Conservation (phyloP, 345 rosid species). For the Hibiscus tridactylites region DNA sequence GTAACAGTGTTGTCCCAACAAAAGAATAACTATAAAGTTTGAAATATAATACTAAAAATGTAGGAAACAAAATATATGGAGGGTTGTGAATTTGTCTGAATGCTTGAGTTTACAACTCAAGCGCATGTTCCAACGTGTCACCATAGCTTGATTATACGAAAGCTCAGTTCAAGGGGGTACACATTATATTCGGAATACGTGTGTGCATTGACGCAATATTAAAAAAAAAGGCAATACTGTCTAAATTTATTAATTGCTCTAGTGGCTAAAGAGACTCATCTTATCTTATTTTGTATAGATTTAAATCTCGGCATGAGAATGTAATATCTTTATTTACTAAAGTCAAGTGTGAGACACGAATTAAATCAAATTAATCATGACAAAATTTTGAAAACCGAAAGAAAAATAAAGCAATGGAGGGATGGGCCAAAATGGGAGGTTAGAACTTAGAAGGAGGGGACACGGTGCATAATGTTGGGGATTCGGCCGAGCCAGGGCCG, state of each 20-base stretch:
- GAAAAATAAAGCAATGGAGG: neutral
- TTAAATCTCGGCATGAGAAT: too few species aligned
- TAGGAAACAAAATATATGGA: neutral
- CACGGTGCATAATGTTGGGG: conserved; percentile 40
- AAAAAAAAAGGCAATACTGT: too few species aligned
- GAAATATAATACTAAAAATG: neutral
- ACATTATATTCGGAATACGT: neutral
- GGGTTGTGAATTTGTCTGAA: conserved; percentile 16
- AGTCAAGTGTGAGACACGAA: too few species aligned
- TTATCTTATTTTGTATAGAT: too few species aligned
- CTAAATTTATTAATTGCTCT: too few species aligned
- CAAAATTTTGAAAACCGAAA: too few species aligned
- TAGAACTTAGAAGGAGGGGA: conserved; percentile 12
- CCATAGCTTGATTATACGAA: conserved; percentile 24
- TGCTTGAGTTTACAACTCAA: conserved; percentile 9
- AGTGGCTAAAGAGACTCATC: too few species aligned
- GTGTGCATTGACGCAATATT: too few species aligned
- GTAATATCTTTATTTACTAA: too few species aligned
- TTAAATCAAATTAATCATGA: too few species aligned
- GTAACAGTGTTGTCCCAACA: conserved; percentile 1
- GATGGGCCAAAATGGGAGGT: conserved; percentile 7
- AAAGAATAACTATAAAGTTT: neutral
- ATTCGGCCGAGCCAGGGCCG: conserved; percentile 39
- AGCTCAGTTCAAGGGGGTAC: conserved; percentile 39
- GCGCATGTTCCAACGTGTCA: conserved; percentile 27